A percentile compares a stretch with the other conserved stretches of the same genome.
These are phyloP conservation scores for Aureobasidium vineae DNA, from an alignment of 2,329 filamentous ascomycete genomes.

Conservation along the genomic window DNA sequence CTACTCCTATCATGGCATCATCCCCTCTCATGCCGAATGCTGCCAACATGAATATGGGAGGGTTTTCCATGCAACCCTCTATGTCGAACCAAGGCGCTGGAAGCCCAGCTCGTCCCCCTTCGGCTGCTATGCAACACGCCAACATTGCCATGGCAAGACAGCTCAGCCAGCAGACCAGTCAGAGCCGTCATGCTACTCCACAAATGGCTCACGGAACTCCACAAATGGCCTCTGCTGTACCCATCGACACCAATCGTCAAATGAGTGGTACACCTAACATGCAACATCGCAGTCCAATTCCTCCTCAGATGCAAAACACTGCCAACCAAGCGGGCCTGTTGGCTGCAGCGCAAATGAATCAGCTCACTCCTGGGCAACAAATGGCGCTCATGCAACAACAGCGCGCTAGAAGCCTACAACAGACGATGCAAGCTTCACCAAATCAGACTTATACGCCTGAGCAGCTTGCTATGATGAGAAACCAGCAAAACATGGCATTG, in stretches of 20 bases:
- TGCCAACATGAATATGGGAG: constrained; percentile 38
- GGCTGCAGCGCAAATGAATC: constrained; percentile 32
- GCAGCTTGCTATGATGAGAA: constrained; percentile 30
- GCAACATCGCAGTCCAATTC: constrained; percentile 37
- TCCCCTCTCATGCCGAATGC: constrained; percentile 43
- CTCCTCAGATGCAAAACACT: constrained; percentile 34
- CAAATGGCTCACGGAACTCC: constrained; percentile 43
- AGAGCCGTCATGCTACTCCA: constrained; percentile 40
- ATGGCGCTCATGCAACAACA: constrained; percentile 35
- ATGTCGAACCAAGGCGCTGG: constrained; percentile 64
- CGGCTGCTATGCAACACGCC: constrained; percentile 54
- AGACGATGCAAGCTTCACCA: constrained; percentile 36
- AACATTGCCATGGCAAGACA: constrained; percentile 40
- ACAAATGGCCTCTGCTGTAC: constrained; percentile 38
- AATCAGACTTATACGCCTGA: constrained; percentile 33
- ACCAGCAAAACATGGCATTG: constrained; percentile 33
- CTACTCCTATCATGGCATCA: constrained; percentile 48
- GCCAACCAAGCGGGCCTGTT: constrained; percentile 34
- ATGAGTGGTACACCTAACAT: constrained; percentile 41
- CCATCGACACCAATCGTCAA: constrained; percentile 35
- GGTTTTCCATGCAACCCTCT: constrained; percentile 55
- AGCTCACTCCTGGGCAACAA: constrained; percentile 27
- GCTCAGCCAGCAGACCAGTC: constrained; percentile 40
- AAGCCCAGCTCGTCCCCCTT: constrained; percentile 65
- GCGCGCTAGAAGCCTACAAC: constrained; percentile 34